Conservation (phyloP, 2,329 filamentous ascomycete genomes). For the Daldinia eschscholtzii region DNA sequence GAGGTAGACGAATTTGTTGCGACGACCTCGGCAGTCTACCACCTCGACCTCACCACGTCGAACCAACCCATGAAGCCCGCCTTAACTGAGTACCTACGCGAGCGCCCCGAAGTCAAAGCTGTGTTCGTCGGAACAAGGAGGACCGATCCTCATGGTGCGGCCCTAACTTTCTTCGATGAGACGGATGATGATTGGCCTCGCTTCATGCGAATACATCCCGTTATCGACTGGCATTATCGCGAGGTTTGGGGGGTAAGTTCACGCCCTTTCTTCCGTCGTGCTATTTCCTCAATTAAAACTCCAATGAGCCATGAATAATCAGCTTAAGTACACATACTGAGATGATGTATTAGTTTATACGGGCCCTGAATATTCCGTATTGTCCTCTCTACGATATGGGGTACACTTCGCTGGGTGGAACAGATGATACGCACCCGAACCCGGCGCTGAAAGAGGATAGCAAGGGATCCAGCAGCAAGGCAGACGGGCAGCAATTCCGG, state of each 20-base stretch:
- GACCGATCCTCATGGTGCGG: constrained; percentile 90
- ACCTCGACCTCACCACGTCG: constrained; percentile 81
- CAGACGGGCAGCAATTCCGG: constrained; percentile 61
- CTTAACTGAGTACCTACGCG: constrained; percentile 80
- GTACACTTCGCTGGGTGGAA: constrained; percentile 93
- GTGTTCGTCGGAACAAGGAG: constrained; percentile 90
- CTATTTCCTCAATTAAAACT: background rate
- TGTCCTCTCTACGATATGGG: constrained; percentile 88
- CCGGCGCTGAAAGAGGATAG: constrained; percentile 70
- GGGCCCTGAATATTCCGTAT: constrained; percentile 83
- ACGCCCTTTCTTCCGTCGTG: background rate
- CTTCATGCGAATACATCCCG: constrained; percentile 93
- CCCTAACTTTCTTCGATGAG: constrained; percentile 83
- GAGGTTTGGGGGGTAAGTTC: constrained; percentile 91
- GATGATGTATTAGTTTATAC: constrained; percentile 70
- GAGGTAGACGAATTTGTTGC: constrained; percentile 89
- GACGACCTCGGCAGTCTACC: constrained; percentile 74
- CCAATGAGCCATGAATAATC: background rate
- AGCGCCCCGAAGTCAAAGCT: constrained; percentile 75
- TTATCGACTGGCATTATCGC: constrained; percentile 97
- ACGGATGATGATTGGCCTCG: constrained; percentile 92
- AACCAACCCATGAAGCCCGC: constrained; percentile 83
- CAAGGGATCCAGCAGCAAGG: constrained; percentile 51
- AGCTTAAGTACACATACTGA: constrained; percentile 3
- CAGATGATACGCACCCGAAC: constrained; percentile 89